These are phyloP conservation scores for Lindgomyces ingoldianus DNA, from an alignment of 495 filamentous ascomycete genomes.

Conservation along the genomic window DNA sequence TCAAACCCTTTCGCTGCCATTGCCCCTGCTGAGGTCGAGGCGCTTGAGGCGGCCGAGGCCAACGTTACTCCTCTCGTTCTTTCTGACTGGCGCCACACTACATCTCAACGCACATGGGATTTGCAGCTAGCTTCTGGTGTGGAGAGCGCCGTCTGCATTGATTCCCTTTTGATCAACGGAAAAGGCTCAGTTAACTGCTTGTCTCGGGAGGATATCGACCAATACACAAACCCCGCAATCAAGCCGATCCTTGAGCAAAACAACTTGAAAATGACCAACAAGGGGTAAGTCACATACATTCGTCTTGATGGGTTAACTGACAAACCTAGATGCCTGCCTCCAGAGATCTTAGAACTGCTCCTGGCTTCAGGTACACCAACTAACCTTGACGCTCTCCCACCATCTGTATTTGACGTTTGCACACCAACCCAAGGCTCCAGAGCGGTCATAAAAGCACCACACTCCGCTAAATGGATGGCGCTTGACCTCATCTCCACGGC, in stretches of 20 bases:
- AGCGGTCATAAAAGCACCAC: conserved; percentile 40
- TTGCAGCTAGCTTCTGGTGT: conserved; percentile 35
- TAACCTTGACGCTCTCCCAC: conserved; percentile 13
- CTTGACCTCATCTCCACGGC: conserved; percentile 53
- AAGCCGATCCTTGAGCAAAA: conserved; percentile 41
- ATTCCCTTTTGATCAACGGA: conserved; percentile 57
- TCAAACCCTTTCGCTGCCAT: conserved; percentile 24
- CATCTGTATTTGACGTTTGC: conserved; percentile 40
- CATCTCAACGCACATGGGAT: conserved; percentile 50
- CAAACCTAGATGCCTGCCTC: conserved; percentile 7
- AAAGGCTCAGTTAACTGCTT: conserved; percentile 55
- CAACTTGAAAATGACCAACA: conserved; percentile 50
- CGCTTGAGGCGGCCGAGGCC: conserved; percentile 51
- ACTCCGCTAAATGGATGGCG: conserved; percentile 47
- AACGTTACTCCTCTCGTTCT: conserved; percentile 52
- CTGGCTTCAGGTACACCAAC: not conserved
- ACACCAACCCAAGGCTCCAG: conserved; percentile 47
- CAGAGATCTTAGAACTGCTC: not conserved
- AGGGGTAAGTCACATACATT: conserved; percentile 47
- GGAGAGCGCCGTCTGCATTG: conserved; percentile 49
- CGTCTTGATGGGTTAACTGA: not conserved
- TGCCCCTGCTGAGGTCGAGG: conserved; percentile 40
- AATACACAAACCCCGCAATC: conserved; percentile 38
- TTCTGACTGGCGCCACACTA: conserved; percentile 58
- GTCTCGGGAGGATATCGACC: conserved; percentile 42